Percentiles rank a stretch among this genome's conserved stretches.
phyloP scores from a whole-genome alignment of 1,284 basidiomycete species.

The Limonomyces culmigenus region DNA sequence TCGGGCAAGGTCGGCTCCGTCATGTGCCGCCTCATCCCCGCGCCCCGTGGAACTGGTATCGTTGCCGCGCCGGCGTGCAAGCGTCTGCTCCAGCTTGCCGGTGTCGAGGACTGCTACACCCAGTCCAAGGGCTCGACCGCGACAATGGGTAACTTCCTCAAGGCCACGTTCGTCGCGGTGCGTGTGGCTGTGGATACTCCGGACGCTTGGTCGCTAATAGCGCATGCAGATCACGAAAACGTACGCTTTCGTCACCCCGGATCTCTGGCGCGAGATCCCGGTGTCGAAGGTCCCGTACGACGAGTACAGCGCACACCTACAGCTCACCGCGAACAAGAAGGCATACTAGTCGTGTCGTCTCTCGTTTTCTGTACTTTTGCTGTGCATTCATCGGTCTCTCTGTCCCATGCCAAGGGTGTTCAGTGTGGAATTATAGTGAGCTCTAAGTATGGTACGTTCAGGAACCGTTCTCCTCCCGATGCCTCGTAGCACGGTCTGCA shows the following conservation, averaged over 20 bases:
- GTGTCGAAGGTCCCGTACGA: slow-evolving; percentile 83
- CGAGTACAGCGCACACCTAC: slow-evolving; percentile 84
- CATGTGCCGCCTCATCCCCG: slow-evolving; percentile 98
- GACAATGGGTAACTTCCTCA: slow-evolving; percentile 99
- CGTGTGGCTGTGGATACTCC: slow-evolving; percentile 16
- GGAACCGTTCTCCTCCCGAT: too few relatives aligned
- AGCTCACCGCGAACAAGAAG: slow-evolving; percentile 70
- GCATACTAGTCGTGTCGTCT: slow-evolving; percentile 36
- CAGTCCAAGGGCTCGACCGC: slow-evolving; percentile 97
- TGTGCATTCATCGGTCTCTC: not conserved
- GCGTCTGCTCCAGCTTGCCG: slow-evolving; percentile 93
- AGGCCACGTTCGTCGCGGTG: slow-evolving; percentile 93
- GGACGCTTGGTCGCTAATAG: not conserved
- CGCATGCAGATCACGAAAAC: slow-evolving; percentile 79
- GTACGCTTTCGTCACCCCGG: slow-evolving; percentile 93
- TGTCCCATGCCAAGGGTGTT: too few relatives aligned
- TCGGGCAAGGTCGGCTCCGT: slow-evolving; percentile 98
- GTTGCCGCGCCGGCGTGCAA: slow-evolving; percentile 97
- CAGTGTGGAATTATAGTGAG: too few relatives aligned
- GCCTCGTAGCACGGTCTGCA: too few relatives aligned
- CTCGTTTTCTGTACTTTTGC: not conserved
- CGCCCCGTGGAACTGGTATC: slow-evolving; percentile 97
- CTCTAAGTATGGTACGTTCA: too few relatives aligned
- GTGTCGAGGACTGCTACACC: slow-evolving; percentile 92
- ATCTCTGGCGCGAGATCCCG: slow-evolving; percentile 93